These are phyloP conservation scores for Thalassiosira profunda DNA, from an alignment of 108 stramenopile species.

Conservation along the genomic window DNA sequence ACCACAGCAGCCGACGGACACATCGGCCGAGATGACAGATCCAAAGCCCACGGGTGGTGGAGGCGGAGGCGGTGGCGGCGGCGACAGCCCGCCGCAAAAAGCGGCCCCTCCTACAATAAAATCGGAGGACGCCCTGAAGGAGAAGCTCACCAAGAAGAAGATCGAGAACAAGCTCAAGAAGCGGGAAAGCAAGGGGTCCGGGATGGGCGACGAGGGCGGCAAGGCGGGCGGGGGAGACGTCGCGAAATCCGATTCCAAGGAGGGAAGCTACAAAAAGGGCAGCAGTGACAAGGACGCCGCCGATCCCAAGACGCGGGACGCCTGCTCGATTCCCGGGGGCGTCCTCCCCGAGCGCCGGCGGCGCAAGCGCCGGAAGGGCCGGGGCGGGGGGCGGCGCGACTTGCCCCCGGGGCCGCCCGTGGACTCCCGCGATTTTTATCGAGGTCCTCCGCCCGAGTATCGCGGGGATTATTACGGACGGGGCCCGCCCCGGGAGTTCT, in stretches of 20 bases:
- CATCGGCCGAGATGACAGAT: too few species aligned
- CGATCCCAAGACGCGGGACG: not conserved
- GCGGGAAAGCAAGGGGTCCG: constrained; percentile 14
- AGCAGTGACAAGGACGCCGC: constrained; percentile 3
- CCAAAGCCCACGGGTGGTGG: too few species aligned
- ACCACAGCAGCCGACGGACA: too few species aligned
- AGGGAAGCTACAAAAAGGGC: not conserved
- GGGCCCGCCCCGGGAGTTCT: constrained; percentile 3
- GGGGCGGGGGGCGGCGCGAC: constrained; percentile 1
- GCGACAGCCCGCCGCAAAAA: too few species aligned
- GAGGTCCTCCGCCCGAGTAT: constrained; percentile 2
- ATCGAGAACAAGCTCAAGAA: constrained; percentile 23
- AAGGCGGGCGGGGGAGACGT: not conserved
- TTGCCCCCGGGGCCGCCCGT: constrained; percentile 14
- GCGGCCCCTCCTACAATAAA: too few species aligned
- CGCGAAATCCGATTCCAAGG: not conserved
- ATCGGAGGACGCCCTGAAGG: too few species aligned
- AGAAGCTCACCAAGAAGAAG: constrained; percentile 25
- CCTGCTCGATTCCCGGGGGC: not conserved
- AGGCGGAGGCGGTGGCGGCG: too few species aligned
- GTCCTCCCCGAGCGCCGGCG: not conserved
- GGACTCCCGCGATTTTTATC: constrained; percentile 24
- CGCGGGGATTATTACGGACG: constrained; percentile 7
- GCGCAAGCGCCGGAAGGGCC: constrained; percentile 3
- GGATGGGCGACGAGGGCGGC: not conserved